Percentiles rank a stretch among this genome's conserved stretches.
These are phyloP conservation scores for Chionographis japonica DNA, from an alignment of 106 monocot species.

Conservation along the genomic window DNA sequence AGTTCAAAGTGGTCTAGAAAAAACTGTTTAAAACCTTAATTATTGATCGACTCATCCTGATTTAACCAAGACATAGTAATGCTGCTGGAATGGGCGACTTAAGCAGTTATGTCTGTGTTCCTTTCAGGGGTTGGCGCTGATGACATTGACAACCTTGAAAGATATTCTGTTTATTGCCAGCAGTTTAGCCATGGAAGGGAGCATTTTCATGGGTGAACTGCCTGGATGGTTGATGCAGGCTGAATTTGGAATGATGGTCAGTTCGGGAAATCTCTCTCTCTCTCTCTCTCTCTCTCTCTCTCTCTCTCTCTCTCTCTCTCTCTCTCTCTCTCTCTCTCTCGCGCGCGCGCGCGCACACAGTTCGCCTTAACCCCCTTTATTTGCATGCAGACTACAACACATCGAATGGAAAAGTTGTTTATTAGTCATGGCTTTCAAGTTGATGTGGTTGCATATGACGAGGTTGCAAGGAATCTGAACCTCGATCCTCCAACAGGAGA, in stretches of 20 bases:
- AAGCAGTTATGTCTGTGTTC: background rate
- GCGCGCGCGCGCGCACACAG: too few species aligned
- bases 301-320: background rate
- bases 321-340: background rate
- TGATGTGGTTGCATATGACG: slow-evolving; percentile 30
- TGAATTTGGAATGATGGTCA: slow-evolving; percentile 31
- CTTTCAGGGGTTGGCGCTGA: slow-evolving; percentile 70
- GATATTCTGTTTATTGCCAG: slow-evolving; percentile 51
- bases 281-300: background rate
- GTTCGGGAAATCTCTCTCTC: background rate
- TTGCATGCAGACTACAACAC: slow-evolving; percentile 18
- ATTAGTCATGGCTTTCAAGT: slow-evolving; percentile 58
- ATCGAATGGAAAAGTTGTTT: slow-evolving; percentile 44
- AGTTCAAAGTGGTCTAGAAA: too few species aligned
- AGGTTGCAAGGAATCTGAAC: slow-evolving; percentile 35
- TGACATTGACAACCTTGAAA: slow-evolving; percentile 27
- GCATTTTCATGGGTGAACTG: slow-evolving; percentile 70
- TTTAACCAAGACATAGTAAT: too few species aligned
- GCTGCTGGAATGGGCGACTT: background rate
- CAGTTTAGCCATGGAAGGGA: slow-evolving; percentile 82
- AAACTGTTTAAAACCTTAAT: too few species aligned
- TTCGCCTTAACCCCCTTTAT: background rate
- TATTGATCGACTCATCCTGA: too few species aligned
- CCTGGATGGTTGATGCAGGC: slow-evolving; percentile 29
- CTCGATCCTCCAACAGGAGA: slow-evolving; percentile 15